phyloP scores from a whole-genome alignment of 352 stramenopile genomes.

The Phytophthora vignae region DNA sequence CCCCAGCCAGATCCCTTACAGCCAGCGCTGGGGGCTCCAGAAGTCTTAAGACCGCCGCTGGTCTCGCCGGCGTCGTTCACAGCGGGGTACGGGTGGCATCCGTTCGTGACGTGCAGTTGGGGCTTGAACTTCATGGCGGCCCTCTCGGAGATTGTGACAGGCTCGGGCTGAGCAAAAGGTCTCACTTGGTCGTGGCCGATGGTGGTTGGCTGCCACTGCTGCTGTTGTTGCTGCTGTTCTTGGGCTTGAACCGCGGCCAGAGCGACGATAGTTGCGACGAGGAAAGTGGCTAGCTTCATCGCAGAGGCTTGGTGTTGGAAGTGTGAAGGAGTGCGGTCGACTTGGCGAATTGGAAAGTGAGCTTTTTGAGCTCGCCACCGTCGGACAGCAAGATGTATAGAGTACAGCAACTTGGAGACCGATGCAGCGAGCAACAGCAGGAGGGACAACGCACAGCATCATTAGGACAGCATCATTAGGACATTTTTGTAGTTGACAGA shows the following conservation, averaged over 20 bases:
- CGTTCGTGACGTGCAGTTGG: conserved; percentile 8
- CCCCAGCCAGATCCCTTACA: conserved; percentile 33
- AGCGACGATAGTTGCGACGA: background rate
- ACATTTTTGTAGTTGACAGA: background rate
- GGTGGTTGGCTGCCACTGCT: conserved; percentile 2
- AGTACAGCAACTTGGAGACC: background rate
- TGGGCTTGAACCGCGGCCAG: conserved; percentile 12
- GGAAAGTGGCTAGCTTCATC: conserved; percentile 13
- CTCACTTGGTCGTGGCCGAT: conserved; percentile 21
- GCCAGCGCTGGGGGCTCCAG: conserved; percentile 10
- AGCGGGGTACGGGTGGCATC: conserved; percentile 36
- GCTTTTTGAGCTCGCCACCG: background rate
- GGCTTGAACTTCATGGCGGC: conserved; percentile 15
- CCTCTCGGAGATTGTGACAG: conserved; percentile 13
- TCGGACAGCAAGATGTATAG: background rate
- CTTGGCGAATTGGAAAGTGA: conserved; percentile 17
- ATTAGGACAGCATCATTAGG: too few relatives aligned
- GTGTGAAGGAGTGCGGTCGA: background rate
- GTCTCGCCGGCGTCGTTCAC: conserved; percentile 34
- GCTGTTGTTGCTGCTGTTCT: conserved; percentile 12
- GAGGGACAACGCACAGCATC: background rate
- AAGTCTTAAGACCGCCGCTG: conserved; percentile 1
- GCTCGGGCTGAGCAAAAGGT: conserved; percentile 8
- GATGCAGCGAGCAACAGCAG: background rate
- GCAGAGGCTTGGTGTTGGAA: background rate